phyloP scores from a whole-genome alignment of 768 basidiomycete genomes.

The Daedalea quercina region DNA sequence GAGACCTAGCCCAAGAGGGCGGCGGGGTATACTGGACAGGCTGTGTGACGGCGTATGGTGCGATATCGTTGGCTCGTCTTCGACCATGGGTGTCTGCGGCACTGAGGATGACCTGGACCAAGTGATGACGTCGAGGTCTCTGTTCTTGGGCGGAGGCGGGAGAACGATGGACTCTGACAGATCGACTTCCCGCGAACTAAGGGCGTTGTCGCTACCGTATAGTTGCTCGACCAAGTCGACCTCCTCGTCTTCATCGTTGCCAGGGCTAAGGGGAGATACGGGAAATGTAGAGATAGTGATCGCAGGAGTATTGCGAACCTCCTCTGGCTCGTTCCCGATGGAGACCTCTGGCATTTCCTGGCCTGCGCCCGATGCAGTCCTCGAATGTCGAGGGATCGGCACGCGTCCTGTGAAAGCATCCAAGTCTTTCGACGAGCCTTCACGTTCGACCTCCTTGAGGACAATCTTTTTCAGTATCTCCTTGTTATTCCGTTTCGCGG shows the following conservation, averaged over 20 bases:
- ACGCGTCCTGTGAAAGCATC: slow-evolving; percentile 20
- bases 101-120: slow-evolving; percentile 60
- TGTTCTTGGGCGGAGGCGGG: slow-evolving; percentile 80
- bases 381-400: background rate
- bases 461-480: slow-evolving; percentile 79
- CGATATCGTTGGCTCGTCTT: slow-evolving; percentile 18
- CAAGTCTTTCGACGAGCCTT: slow-evolving; percentile 52
- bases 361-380: slow-evolving; percentile 5
- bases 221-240: slow-evolving; percentile 96
- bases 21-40: slow-evolving; percentile 5
- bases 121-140: slow-evolving; percentile 76
- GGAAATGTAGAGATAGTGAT: slow-evolving; percentile 1
- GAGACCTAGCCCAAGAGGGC: background rate
- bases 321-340: slow-evolving; percentile 19
- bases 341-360: slow-evolving; percentile 14
- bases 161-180: slow-evolving; percentile 81
- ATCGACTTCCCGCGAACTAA: slow-evolving; percentile 66
- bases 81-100: slow-evolving; percentile 39
- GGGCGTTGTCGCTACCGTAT: slow-evolving; percentile 72
- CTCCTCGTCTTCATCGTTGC: slow-evolving; percentile 53
- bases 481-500: slow-evolving; percentile 73
- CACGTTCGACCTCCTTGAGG: slow-evolving; percentile 53
- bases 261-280: slow-evolving; percentile 5
- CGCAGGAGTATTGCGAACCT: slow-evolving; percentile 7
- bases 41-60: slow-evolving; percentile 14